Conservation (phyloP, 352 stramenopile species). For the Phytophthora fragariae region DNA sequence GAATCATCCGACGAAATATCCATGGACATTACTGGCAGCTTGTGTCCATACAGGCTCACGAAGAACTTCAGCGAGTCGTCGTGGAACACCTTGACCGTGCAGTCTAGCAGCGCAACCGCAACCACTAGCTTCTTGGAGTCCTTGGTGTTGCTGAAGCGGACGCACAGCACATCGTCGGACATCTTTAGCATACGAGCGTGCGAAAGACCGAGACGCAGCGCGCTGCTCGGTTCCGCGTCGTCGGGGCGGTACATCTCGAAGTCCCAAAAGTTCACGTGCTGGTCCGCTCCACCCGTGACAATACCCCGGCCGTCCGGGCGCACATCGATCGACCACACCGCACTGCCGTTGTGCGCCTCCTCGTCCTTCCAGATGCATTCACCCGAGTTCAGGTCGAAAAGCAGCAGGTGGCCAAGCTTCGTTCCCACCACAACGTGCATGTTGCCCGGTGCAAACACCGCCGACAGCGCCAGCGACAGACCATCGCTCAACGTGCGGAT, state of each 20-base stretch:
- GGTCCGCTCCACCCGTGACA: conserved; percentile 96
- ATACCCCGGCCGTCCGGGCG: conserved; percentile 92
- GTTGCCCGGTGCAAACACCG: conserved; percentile 96
- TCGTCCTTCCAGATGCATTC: conserved; percentile 93
- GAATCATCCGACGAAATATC: conserved; percentile 98
- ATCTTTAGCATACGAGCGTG: conserved; percentile 98
- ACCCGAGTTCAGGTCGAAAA: conserved; percentile 96
- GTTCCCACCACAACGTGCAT: conserved; percentile 97
- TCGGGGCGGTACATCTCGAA: conserved; percentile 91
- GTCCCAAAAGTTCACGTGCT: conserved; percentile 99
- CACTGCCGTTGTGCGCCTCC: conserved; percentile 91
- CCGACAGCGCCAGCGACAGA: conserved; percentile 91
- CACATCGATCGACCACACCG: conserved; percentile 98
- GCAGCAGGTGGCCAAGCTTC: conserved; percentile 94
- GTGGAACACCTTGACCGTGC: conserved; percentile 99
- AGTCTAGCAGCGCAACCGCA: conserved; percentile 94
- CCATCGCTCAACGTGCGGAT: conserved; percentile 89
- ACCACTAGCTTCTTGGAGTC: conserved; percentile 90
- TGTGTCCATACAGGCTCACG: conserved; percentile 99
- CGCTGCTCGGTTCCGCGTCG: conserved; percentile 44
- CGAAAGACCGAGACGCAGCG: conserved; percentile 92
- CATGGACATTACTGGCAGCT: conserved; percentile 98
- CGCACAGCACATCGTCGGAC: conserved; percentile 98
- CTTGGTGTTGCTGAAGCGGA: conserved; percentile 96
- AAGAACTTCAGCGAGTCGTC: conserved; percentile 99